Base-by-base conservation (phyloP, 1,284 basidiomycete genomes). In the Bjerkandera adusta region DNA sequence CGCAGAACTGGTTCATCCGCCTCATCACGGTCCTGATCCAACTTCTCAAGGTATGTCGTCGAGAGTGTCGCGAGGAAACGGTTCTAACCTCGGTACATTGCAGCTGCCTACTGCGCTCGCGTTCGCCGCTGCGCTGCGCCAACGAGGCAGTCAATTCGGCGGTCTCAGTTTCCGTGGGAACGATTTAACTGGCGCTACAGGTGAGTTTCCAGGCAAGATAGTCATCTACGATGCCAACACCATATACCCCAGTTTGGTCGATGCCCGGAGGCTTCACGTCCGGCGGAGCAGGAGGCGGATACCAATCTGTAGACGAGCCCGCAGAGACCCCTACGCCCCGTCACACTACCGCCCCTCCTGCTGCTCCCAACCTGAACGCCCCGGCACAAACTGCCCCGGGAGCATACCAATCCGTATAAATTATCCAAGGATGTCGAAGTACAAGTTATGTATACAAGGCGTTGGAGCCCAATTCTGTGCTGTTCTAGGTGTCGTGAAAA, bases 191-290 rank as follows among this genome's bases (percentile, higher is more conserved):
- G 81, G 84, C 5, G 76, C 85, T 18, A 88, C 87, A 27, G 81
- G 87, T 82, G 55, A 48, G 53, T 33, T 11, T n/a, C 37, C 22
- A 29, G 38, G 27, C 22, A 29, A 41, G 12, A 11, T 30, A 10
- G 34, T 45, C 29, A 22, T 37, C 18, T 32, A 24, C 26, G 33
- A n/a, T n/a, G n/a, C n/a, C n/a, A n/a, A n/a, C n/a, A n/a, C n/a
- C n/a, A n/a, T n/a, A n/a, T 20, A 27, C 11, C 30, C 10, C 53
- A 90, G 88, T 90, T 13, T 91, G 88, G 88, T 80, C 86, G 16
- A 91, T 91, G 88, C 89, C 88, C 2, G 88, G 88, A 15, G 87
- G 86, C 0, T 87, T 89, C 62, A 64, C 67, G 5, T 81, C 76
- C 8, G 57, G 67, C 35, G 53, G 52, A 16, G 59, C 63, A 20